Conservation (phyloP, 805 yeast genomes). For the Kazachstania martiniae region DNA sequence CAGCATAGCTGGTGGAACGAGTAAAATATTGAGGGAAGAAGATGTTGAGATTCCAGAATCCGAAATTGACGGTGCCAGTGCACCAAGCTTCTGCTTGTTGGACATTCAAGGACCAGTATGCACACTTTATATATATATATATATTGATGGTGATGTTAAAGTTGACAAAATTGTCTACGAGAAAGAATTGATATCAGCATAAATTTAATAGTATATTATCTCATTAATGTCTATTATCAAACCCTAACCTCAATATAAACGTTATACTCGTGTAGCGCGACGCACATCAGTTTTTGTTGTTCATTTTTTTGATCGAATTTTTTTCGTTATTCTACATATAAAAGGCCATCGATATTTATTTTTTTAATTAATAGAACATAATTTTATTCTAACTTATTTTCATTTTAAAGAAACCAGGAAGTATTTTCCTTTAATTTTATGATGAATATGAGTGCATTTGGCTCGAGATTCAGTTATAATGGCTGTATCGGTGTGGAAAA, state of each 20-base stretch:
- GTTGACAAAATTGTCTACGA: constrained; percentile 77
- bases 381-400: background rate
- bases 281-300: too few relatives aligned
- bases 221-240: too few relatives aligned
- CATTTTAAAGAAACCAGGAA: constrained; percentile 16
- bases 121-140: constrained; percentile 76
- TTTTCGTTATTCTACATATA: too few relatives aligned
- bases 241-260: too few relatives aligned
- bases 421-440: constrained; percentile 31
- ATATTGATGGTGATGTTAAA: constrained; percentile 70
- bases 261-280: too few relatives aligned
- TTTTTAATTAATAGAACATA: background rate
- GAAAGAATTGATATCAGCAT: too few relatives aligned
- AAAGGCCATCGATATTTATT: too few relatives aligned
- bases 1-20: constrained; percentile 1
- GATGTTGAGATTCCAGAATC: constrained; percentile 13
- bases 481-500: constrained; percentile 89
- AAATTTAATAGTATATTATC: too few relatives aligned
- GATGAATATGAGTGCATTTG: constrained; percentile 99
- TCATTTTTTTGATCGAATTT: too few relatives aligned
- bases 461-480: constrained; percentile 70
- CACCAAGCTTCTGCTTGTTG: constrained; percentile 80
- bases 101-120: constrained; percentile 76
- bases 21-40: constrained; percentile 9
- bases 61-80: constrained; percentile 27